phyloP scores from a whole-genome alignment of 2,329 filamentous ascomycete genomes.

The Colletotrichum lini region DNA sequence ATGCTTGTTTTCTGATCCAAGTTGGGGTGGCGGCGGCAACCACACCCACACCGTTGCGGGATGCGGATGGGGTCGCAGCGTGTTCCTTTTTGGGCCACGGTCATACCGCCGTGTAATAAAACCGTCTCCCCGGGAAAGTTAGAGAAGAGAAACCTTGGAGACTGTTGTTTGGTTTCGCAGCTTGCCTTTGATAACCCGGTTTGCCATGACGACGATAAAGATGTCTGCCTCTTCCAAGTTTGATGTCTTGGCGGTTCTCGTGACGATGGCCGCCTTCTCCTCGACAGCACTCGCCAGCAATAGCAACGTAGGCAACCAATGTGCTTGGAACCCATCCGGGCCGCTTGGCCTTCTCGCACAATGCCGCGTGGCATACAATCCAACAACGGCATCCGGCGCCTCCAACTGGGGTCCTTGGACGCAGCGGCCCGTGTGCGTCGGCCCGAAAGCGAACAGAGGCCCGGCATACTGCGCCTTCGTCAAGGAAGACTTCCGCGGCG shows the following conservation, averaged over 20 bases:
- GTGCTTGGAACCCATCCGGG: neutral
- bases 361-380: neutral
- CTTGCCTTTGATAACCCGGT: too few species aligned
- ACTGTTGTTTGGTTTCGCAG: neutral
- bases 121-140: neutral
- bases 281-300: neutral
- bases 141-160: neutral
- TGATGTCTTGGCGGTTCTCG: neutral
- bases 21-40: constrained; percentile 18
- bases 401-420: constrained; percentile 27
- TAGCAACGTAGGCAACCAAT: neutral
- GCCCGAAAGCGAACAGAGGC: neutral
- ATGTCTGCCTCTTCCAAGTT: too few species aligned
- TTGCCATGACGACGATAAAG: neutral
- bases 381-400: neutral
- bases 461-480: constrained; percentile 39
- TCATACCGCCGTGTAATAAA: neutral
- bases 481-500: constrained; percentile 35
- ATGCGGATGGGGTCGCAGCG: neutral
- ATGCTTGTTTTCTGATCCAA: constrained; percentile 15
- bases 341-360: neutral
- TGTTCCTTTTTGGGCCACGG: neutral
- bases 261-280: neutral
- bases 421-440: constrained; percentile 34
- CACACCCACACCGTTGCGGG: constrained; percentile 9